These are phyloP conservation scores for Neurospora sp. DNA, from an alignment of 495 filamentous ascomycete species.

Conservation along the genomic window DNA sequence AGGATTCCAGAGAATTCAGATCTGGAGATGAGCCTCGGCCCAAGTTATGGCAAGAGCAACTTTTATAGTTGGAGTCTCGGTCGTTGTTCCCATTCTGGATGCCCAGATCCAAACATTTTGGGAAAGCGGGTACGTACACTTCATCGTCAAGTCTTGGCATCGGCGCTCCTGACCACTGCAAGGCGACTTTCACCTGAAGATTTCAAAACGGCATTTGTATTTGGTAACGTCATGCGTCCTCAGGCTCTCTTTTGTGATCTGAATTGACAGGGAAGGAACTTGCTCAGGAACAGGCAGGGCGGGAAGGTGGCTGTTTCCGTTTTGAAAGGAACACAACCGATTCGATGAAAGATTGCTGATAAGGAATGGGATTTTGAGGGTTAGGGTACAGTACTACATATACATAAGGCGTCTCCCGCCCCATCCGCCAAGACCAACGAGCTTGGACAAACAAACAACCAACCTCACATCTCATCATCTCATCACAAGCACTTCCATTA, in stretches of 20 bases:
- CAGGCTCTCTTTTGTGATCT: background rate
- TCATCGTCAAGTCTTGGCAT: background rate
- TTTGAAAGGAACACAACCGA: background rate
- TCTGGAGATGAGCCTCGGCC: background rate
- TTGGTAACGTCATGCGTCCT: background rate
- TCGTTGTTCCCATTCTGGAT: slow-evolving; percentile 1
- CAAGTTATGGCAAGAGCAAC: background rate
- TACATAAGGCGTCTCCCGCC: background rate
- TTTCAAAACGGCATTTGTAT: background rate
- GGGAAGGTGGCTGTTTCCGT: background rate
- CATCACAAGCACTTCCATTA: background rate
- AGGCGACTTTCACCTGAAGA: background rate
- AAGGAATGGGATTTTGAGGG: background rate
- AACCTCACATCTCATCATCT: background rate
- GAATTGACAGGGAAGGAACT: background rate
- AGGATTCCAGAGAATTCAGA: background rate
- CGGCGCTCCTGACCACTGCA: background rate
- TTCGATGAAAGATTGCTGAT: background rate
- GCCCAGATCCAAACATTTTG: background rate
- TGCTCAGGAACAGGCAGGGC: background rate
- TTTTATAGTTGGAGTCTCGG: background rate
- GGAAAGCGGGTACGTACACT: background rate
- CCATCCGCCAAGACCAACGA: background rate
- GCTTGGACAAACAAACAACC: background rate
- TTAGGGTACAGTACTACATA: background rate